Evolutionary conservation across 169 alveolate species (phyloP), one percentile per base, ranked within the genome.

Genomic region (Cryptosporidium ryanae): DNA sequence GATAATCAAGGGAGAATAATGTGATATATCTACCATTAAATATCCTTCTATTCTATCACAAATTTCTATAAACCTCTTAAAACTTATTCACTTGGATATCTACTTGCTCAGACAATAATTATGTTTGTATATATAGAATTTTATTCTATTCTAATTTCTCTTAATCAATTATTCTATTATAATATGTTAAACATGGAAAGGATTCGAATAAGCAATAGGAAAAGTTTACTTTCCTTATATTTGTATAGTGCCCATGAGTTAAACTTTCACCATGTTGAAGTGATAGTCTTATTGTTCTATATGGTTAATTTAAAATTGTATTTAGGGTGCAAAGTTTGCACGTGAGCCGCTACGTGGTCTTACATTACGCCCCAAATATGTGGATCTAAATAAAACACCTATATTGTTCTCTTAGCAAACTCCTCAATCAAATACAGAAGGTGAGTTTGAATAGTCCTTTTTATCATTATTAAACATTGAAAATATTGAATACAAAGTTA

Each of bases 351-450:
- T 95, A 29, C 95, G 94, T 1, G 99, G 97, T 91, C 97, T 98
- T 17, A 98, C 99, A 90, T 97, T 97, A 97, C 99, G 23, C 98
- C 99, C 99, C 99, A 98, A 81, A 95, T 96, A 46, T 93, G 97
- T 12, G 94, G 93, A 82, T 94, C 93, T 38, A 97, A 92, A 18
- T 96, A 84, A 92, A 94, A 98, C 15, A 98, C 99, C 64, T 96
- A 92, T 66, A 97, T 87, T 1, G 99, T 99, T 84, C 99, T 81
- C 66, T 92, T 93, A 32, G 87, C 38, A 21, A 76, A 50, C 13
- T 59, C 64, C 46, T 55, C 63, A 93, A 44, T 84, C 90, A 68
- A 93, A 64, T 8, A 92, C 93, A 18, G 92, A 93, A 5, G 59
- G 23, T 84, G 91, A 43, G 94, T 95, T 90, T 89, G 95, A 18